A percentile compares a stretch with the other conserved stretches of the same genome.
phyloP scores from a whole-genome alignment of 2,329 filamentous ascomycete species.

The Sphaerulina musiva region DNA sequence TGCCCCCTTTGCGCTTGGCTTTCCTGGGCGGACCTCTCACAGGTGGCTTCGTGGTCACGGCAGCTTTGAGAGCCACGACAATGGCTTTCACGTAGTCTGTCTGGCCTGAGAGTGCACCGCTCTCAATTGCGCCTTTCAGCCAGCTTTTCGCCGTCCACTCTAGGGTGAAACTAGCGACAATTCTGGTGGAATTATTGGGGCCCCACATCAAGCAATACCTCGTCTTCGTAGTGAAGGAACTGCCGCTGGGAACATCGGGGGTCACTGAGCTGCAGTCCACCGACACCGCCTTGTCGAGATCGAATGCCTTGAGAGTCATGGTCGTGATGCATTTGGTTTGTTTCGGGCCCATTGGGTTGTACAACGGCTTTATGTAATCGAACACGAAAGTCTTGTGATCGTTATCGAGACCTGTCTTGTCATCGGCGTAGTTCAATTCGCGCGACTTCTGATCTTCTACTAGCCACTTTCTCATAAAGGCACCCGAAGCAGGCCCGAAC shows the following conservation, averaged over 20 bases:
- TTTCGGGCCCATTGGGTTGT: slow-evolving; percentile 76
- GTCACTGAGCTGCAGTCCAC: slow-evolving; percentile 80
- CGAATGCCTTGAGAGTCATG: slow-evolving; percentile 74
- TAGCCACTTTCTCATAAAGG: slow-evolving; percentile 83
- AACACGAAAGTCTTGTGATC: slow-evolving; percentile 71
- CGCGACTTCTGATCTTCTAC: slow-evolving; percentile 79
- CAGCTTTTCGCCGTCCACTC: slow-evolving; percentile 98
- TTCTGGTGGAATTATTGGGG: slow-evolving; percentile 72
- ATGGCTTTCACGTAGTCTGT: slow-evolving; percentile 74
- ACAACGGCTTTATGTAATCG: slow-evolving; percentile 86
- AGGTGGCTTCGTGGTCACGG: slow-evolving; percentile 60
- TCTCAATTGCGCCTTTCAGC: slow-evolving; percentile 94
- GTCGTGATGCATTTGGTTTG: slow-evolving; percentile 91
- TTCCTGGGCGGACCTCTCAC: slow-evolving; percentile 43
- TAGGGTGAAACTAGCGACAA: slow-evolving; percentile 82
- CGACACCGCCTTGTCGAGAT: slow-evolving; percentile 79
- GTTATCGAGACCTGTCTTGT: slow-evolving; percentile 64
- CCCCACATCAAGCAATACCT: slow-evolving; percentile 93
- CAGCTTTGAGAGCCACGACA: slow-evolving; percentile 64
- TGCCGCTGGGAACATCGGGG: slow-evolving; percentile 90
- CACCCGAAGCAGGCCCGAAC: slow-evolving; percentile 72
- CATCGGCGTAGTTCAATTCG: slow-evolving; percentile 77
- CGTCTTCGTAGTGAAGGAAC: slow-evolving; percentile 85
- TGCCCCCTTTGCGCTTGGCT: slow-evolving; percentile 45
- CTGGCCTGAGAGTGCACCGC: slow-evolving; percentile 88